Evolutionary conservation across 2,329 filamentous ascomycete genomes (phyloP), one percentile per base, ranked within the genome.

Genomic region (Chalara sp.): DNA sequence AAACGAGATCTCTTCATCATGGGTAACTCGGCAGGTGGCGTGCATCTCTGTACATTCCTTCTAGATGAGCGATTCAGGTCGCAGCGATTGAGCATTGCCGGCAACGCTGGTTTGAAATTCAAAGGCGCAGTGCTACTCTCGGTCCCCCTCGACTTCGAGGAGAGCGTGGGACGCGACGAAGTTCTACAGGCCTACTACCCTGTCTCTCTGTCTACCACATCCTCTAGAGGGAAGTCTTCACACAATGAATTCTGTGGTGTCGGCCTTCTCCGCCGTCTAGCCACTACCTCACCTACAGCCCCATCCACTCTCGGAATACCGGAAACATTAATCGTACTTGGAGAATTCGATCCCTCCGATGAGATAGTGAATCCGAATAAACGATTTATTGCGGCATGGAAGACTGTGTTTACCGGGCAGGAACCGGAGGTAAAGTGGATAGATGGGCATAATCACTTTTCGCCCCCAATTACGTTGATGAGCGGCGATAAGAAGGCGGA

Each of bases 381-480:
- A 32, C 56, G 58, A n/a, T 65, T 66, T 54, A 57, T 60, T 39
- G 35, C 32, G 51, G 43, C 3, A 33, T 63, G 12, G 59, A 54
- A 53, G 55, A 61, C 40, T 52, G 55, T 29, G 46, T 42, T 7
- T 65, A 60, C 56, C 13, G 60, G 58, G 1, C 59, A 57, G 28
- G 57, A 53, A 30, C 28, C 59, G 41, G 51, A 58, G 44, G 47
- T 55, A 32, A 31, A 52, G 42, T 46, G 47, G 13, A 49, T 64
- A 11, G 28, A 52, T 32, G 61, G 62, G 1, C 63, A 66, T 53
- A 66, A 65, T 52, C 64, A 66, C 57, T 61, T 65, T 28, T 61
- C 56, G 52, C 61, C 62, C 6, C 49, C 59, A 11, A 29, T 58
- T 43, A 54, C 53, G 10, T 40, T 66, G 46, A 54, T 57, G 49